These are phyloP conservation scores for Rhinocladiella similis DNA, from an alignment of 2,329 filamentous ascomycete species.

Conservation along the genomic window DNA sequence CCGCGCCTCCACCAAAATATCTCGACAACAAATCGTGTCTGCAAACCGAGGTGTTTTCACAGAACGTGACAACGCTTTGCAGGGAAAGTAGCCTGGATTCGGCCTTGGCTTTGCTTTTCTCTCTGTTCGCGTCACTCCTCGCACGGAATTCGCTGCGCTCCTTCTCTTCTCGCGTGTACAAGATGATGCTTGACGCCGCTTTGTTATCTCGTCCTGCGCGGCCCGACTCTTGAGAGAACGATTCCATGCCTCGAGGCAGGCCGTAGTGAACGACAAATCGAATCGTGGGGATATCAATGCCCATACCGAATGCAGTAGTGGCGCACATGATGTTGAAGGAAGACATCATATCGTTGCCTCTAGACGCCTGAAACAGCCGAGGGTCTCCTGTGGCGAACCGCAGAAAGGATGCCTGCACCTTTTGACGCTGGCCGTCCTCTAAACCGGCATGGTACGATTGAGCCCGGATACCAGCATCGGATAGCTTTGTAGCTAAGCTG, in stretches of 20 bases:
- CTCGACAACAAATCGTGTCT: constrained; percentile 72
- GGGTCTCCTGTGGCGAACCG: constrained; percentile 26
- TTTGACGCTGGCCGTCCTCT: constrained; percentile 71
- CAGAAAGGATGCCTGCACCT: constrained; percentile 42
- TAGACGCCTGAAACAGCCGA: constrained; percentile 8
- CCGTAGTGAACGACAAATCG: constrained; percentile 96
- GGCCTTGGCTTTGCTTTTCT: constrained; percentile 39
- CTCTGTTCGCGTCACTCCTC: constrained; percentile 19
- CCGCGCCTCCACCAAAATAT: constrained; percentile 64
- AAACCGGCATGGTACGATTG: constrained; percentile 57
- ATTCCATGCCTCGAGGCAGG: constrained; percentile 89
- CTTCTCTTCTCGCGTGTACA: constrained; percentile 85
- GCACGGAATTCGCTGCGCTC: constrained; percentile 53
- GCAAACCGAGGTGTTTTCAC: constrained; percentile 72
- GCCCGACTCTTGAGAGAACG: constrained; percentile 94
- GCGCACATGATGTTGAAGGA: constrained; percentile 92
- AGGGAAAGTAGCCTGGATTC: constrained; percentile 63
- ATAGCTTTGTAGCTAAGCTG: constrained; percentile 40
- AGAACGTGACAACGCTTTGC: constrained; percentile 72
- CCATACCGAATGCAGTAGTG: constrained; percentile 96
- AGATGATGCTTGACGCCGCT: constrained; percentile 81
- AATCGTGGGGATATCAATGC: constrained; percentile 93
- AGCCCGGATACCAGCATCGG: constrained; percentile 39
- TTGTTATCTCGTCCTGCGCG: constrained; percentile 88
- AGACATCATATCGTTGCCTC: constrained; percentile 28